Evolutionary conservation across 306 rosid genomes (phyloP).

Genomic region (Rubus idaeus): DNA sequence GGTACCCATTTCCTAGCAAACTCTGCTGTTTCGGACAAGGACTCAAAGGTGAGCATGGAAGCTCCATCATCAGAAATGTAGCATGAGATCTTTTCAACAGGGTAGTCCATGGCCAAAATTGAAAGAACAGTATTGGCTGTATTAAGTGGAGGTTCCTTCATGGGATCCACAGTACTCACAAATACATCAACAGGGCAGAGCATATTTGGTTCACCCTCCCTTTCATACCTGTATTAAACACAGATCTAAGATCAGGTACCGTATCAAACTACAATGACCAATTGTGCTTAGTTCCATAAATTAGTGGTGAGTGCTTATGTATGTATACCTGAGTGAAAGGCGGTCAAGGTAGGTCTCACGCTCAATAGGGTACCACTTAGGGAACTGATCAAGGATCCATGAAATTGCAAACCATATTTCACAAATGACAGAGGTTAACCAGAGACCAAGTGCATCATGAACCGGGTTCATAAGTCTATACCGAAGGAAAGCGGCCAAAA

Average conservation of each 20-base stretch:
- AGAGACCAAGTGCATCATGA: conserved; percentile 75
- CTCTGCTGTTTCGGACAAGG: conserved; percentile 85
- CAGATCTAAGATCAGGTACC: neutral
- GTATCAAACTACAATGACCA: neutral
- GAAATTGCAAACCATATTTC: conserved; percentile 95
- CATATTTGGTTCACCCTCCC: conserved; percentile 86
- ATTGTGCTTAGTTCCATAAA: neutral
- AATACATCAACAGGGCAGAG: conserved; percentile 83
- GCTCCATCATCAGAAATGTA: conserved; percentile 96
- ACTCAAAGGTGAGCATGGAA: conserved; percentile 90
- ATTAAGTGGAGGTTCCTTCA: conserved; percentile 94
- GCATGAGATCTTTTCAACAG: conserved; percentile 86
- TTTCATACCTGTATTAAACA: conserved; percentile 63
- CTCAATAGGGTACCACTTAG: conserved; percentile 92
- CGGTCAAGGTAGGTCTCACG: conserved; percentile 94
- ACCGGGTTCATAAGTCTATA: conserved; percentile 81
- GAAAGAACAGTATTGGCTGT: conserved; percentile 90
- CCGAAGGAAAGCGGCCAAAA: conserved; percentile 70
- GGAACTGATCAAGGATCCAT: conserved; percentile 97
- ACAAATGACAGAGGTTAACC: conserved; percentile 87
- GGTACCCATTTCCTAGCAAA: conserved; percentile 96
- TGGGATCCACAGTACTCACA: conserved; percentile 96
- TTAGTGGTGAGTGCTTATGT: neutral
- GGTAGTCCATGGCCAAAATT: conserved; percentile 88
- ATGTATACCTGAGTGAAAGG: conserved; percentile 67